A percentile compares a stretch with the other conserved stretches of the same genome.
Evolutionary conservation across 2,329 filamentous ascomycete species (phyloP).

Genomic region (Trichoderma brevicompactum): DNA sequence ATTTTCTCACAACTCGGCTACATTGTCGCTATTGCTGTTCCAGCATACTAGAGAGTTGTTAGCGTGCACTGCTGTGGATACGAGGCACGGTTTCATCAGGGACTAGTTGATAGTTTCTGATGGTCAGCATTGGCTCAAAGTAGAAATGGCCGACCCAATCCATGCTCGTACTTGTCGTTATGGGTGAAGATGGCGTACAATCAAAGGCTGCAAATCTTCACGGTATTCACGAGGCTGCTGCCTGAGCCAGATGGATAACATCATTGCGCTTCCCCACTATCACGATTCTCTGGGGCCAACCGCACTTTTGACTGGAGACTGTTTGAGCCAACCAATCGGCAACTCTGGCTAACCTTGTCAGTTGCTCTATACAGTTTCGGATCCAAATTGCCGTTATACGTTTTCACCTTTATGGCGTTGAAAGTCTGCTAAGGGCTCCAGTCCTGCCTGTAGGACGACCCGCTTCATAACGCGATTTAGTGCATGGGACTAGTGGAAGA

Average conservation of each 20-base stretch:
- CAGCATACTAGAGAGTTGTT: no score
- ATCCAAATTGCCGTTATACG: no score
- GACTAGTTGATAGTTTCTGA: no score
- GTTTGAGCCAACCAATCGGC: not conserved
- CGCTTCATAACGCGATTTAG: not conserved
- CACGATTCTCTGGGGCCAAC: not conserved
- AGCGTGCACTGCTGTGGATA: no score
- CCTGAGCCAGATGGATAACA: not conserved
- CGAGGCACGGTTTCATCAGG: no score
- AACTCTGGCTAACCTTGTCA: no score
- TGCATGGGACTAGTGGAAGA: not conserved
- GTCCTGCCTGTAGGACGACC: constrained; percentile 9
- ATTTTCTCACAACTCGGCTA: no score
- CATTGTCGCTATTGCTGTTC: no score
- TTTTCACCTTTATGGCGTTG: not conserved
- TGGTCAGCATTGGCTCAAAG: no score
- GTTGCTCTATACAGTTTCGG: no score
- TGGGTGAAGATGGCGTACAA: not conserved
- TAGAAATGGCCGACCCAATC: no score
- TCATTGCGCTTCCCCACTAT: not conserved
- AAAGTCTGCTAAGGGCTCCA: not conserved
- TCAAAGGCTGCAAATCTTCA: not conserved
- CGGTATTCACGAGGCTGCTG: constrained; percentile 4
- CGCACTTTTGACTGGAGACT: not conserved
- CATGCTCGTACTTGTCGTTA: not conserved